Conservation (phyloP, 2,329 filamentous ascomycete species). For the Pestalotiopsis sp. region DNA sequence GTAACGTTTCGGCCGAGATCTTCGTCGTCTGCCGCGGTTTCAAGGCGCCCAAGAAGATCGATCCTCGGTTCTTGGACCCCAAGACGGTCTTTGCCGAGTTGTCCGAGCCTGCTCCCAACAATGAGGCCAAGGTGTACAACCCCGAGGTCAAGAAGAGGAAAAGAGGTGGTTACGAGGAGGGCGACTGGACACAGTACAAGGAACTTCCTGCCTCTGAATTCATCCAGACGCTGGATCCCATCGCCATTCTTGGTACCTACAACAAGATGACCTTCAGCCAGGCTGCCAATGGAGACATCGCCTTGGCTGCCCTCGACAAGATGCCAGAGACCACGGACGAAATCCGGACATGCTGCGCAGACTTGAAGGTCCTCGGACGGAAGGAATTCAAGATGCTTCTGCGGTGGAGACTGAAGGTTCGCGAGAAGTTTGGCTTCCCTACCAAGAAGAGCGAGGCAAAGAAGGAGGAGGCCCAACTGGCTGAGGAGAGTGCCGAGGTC, state of each 20-base stretch:
- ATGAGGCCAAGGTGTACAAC: slow-evolving; percentile 98
- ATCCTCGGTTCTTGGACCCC: slow-evolving; percentile 90
- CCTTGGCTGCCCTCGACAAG: slow-evolving; percentile 81
- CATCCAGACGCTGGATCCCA: slow-evolving; percentile 90
- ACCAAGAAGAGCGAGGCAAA: slow-evolving; percentile 67
- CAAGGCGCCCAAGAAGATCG: slow-evolving; percentile 92
- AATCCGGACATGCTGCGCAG: slow-evolving; percentile 75
- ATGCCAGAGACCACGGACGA: slow-evolving; percentile 86
- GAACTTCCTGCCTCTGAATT: slow-evolving; percentile 88
- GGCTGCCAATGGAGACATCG: slow-evolving; percentile 79
- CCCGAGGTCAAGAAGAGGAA: slow-evolving; percentile 97
- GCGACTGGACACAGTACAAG: slow-evolving; percentile 90
- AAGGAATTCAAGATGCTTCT: slow-evolving; percentile 93
- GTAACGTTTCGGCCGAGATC: slow-evolving; percentile 97
- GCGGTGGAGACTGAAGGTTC: slow-evolving; percentile 85
- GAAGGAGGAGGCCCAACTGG: slow-evolving; percentile 43
- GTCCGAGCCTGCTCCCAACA: slow-evolving; percentile 83
- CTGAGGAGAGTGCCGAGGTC: slow-evolving; percentile 78
- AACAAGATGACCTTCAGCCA: slow-evolving; percentile 87
- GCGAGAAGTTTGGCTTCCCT: slow-evolving; percentile 87
- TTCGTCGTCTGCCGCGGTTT: slow-evolving; percentile 96
- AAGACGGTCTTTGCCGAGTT: slow-evolving; percentile 90
- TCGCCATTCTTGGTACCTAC: slow-evolving; percentile 83
- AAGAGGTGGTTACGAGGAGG: slow-evolving; percentile 96
- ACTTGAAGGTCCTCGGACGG: slow-evolving; percentile 87